Conservation (phyloP, 2,329 filamentous ascomycete species). For the Parastagonospora nodorum region DNA sequence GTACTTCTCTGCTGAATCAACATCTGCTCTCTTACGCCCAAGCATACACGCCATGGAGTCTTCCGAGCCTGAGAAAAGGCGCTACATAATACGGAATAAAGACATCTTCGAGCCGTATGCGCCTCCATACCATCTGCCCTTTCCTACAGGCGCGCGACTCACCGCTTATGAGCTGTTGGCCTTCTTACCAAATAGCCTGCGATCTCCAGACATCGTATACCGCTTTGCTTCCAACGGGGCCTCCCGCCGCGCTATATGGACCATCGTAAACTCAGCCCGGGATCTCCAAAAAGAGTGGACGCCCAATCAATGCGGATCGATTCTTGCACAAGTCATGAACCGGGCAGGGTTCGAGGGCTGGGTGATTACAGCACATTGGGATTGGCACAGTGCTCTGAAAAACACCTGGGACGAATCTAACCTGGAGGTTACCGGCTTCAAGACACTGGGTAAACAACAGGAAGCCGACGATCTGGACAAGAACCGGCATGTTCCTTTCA, state of each 20-base stretch:
- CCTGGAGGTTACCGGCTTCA: slow-evolving; percentile 10
- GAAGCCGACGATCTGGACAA: not conserved
- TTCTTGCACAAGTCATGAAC: slow-evolving; percentile 24
- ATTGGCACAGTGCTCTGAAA: slow-evolving; percentile 7
- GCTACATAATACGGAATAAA: not conserved
- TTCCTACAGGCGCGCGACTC: slow-evolving; percentile 20
- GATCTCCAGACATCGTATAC: slow-evolving; percentile 25
- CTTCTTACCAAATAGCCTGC: slow-evolving; percentile 29
- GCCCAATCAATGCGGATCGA: slow-evolving; percentile 14
- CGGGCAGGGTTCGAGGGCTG: slow-evolving; percentile 20
- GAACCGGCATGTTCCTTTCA: slow-evolving; percentile 17
- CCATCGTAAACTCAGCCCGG: slow-evolving; percentile 23
- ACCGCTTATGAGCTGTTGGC: slow-evolving; percentile 29
- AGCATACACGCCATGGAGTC: not conserved
- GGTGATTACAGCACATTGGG: slow-evolving; percentile 17
- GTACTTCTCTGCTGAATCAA: not conserved
- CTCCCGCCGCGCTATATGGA: slow-evolving; percentile 8
- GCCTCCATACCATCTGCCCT: slow-evolving; percentile 17
- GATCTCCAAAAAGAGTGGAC: slow-evolving; percentile 10
- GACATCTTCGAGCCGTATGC: slow-evolving; percentile 9
- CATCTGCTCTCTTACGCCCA: not conserved
- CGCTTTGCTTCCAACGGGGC: slow-evolving; percentile 28
- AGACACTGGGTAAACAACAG: not conserved
- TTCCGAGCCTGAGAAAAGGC: not conserved
- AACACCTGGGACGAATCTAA: slow-evolving; percentile 11